A percentile compares a stretch with the other conserved stretches of the same genome.
These are phyloP conservation scores for Fonsecaea multimorphosa DNA, from an alignment of 2,329 filamentous ascomycete species.

Conservation along the genomic window DNA sequence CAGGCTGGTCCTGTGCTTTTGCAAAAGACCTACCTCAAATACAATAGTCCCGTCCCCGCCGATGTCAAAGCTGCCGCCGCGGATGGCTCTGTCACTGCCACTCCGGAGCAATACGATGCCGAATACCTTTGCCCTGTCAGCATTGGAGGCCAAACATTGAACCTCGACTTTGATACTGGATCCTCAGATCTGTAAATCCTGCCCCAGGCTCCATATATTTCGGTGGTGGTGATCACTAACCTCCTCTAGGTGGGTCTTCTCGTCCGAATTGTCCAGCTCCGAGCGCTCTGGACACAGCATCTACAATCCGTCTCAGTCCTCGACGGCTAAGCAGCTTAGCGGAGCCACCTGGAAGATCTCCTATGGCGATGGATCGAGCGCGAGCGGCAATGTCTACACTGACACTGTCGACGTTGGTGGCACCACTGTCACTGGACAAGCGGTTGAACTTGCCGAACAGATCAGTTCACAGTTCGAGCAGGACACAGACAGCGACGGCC, in stretches of 20 bases:
- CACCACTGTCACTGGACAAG: conserved; percentile 65
- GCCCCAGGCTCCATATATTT: not conserved
- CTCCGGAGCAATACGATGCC: conserved; percentile 58
- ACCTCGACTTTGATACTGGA: conserved; percentile 74
- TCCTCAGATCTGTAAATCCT: conserved; percentile 67
- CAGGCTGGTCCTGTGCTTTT: conserved; percentile 36
- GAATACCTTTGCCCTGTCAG: conserved; percentile 68
- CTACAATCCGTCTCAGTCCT: conserved; percentile 60
- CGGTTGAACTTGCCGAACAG: conserved; percentile 67
- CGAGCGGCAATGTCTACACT: conserved; percentile 68
- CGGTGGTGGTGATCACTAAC: not conserved
- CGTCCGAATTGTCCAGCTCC: conserved; percentile 59
- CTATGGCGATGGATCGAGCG: conserved; percentile 70
- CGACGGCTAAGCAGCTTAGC: conserved; percentile 52
- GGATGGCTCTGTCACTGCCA: conserved; percentile 44
- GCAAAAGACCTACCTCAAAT: conserved; percentile 36
- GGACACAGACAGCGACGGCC: conserved; percentile 63
- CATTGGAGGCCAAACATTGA: conserved; percentile 67
- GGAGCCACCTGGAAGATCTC: conserved; percentile 65
- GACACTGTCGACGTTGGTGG: conserved; percentile 68
- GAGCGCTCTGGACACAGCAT: conserved; percentile 61
- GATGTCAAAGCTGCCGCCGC: conserved; percentile 32
- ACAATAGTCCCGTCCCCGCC: conserved; percentile 34
- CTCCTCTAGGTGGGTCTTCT: conserved; percentile 67
- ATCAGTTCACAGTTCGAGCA: conserved; percentile 61